Base-by-base conservation (phyloP, 306 rosid species). In the Purshia tridentata region DNA sequence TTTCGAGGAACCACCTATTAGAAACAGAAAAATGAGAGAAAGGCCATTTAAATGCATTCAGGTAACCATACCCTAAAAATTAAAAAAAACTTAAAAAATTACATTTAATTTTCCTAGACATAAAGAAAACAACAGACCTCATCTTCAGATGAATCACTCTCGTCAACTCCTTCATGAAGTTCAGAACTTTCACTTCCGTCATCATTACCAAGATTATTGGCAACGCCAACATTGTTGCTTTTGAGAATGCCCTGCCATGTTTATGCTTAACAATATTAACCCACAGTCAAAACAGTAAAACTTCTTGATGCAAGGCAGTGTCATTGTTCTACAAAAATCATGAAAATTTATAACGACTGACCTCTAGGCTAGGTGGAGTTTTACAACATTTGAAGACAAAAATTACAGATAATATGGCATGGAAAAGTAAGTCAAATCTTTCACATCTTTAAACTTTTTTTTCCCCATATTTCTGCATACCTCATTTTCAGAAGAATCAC, bases 121-220 rank as follows among this genome's bases (percentile, higher is more conserved):
- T 44, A 14, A 10, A 63, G 19, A 45, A 68, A 49, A 29, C 20
- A 80, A 75, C 65, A 49, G 15, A 94, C 98, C 96, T 94, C 98
- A 51, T 94, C 98, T 79, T 94, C 98, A 48, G 98, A 94, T 16
- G 98, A 94, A 84, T 91, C 98, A 81, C 97, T 94, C 85, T 91
- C 88, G 39, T 81, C 88, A 13, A 20, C 87, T 73, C 18, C 89
- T 70, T 80, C 79, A 51, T 82, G 84, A 63, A 71, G 69, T 42
- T 81, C 86, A 5, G 89, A 83, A 73, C 74, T 67, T 41, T 83
- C 89, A 60, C 82, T 80, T 70, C 65, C 77, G 19, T 76, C 81
- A 39, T 74, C 86, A 76, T 67, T 71, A 62, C 60, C 79, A 58
- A 56, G 37, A 58, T 35, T 84, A 49, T 22, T 58, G n/a, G 74